Base-by-base conservation (phyloP, 768 basidiomycete genomes). In the Boletus rubroflammeus region DNA sequence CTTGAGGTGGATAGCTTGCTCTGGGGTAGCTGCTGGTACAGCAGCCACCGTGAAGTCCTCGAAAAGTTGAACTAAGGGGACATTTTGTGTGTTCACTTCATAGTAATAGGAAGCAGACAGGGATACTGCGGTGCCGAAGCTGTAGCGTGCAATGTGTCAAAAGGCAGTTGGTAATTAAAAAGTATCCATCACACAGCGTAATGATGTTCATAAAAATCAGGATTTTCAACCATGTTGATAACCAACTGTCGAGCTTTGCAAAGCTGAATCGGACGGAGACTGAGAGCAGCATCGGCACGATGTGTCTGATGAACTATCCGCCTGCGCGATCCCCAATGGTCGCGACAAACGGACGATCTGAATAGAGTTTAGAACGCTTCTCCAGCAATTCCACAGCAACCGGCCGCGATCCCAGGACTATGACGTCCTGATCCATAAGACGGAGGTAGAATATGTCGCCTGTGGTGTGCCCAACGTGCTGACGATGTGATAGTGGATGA, bases 241-340 rank as follows among this genome's bases (percentile, higher is more conserved):
- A 28, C 17, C 26, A 57, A 8, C 5, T 41, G 36, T 23, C 29
- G 47, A 10, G 47, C 42, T 15, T 29, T 51, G 2, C 42, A 51
- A 42, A 54, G 41, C 15, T 54, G 52, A 25, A 50, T 50, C 3
- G 47, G 47, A 23, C 15, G 36, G 23, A 46, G 32, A 6, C 9
- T 19, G 14, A 25, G 13, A 9, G 31, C 36, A 11, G 42, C 44
- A 5, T 41, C 38, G 10, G 46, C 36, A 10, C 28, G 35, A 19
- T 29, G 54, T 3, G 47, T 46, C 43, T 54, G 52, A 19, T 57
- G 56, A 23, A 57, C 28, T 31, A 57, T 54, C 6, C 48, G 25
- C 14, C 48, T 26, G 14, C 48, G 47, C n/a, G 28, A 36, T 11
- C 48, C 19, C 56, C 53, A 57, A 28, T 31, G 36, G 5, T 59